Evolutionary conservation across 2,329 filamentous ascomycete genomes (phyloP), one percentile per base, ranked within the genome.

Genomic region (Bipolaris sorokiniana): DNA sequence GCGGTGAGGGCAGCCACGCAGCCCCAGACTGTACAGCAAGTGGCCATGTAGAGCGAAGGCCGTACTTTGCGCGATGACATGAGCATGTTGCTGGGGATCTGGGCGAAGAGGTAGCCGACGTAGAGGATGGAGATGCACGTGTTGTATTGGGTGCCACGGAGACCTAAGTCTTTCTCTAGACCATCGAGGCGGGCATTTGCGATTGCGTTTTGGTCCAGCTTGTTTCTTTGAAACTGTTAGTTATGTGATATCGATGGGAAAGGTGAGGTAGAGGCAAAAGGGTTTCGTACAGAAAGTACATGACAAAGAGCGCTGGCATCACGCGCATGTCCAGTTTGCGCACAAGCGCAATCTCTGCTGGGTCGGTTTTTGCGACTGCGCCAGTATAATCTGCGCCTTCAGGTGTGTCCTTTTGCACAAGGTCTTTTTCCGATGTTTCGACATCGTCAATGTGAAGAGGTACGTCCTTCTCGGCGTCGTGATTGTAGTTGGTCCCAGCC

Each of bases 161-260:
- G 64, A 11, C 61, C 65, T 7, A 67, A 56, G 46, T 89, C 86
- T 1, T 79, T 76, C 53, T 88, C 82, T 11, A 90, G 77, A 13
- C 85, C 84, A 67, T 86, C 84, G 47, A 90, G 79, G 10, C 83
- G 81, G 0, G 88, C 88, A 2, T 86, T 82, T 1, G 86, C 86
- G 58, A 89, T 87, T 70, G 88, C 87, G 71, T 87, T 87, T 28
- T 85, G 81, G 65, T 88, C 86, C 10, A 71, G 67, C 41, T 70
- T 74, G 53, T 76, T 76, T 42, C 65, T 67, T 38, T 2, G 15
- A 16, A 18, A 10, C 15, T 20, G 31, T 26, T 33, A 47, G 26
- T 36, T 33, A n/a, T 37, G 10, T 36, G 11, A 4, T 11, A 37
- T 28, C 9, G 26, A 28, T 28, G 26, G 26, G 15, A 11, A 31